These are phyloP conservation scores for Grifola frondosa DNA, from an alignment of 1,284 basidiomycete genomes.

Conservation along the genomic window DNA sequence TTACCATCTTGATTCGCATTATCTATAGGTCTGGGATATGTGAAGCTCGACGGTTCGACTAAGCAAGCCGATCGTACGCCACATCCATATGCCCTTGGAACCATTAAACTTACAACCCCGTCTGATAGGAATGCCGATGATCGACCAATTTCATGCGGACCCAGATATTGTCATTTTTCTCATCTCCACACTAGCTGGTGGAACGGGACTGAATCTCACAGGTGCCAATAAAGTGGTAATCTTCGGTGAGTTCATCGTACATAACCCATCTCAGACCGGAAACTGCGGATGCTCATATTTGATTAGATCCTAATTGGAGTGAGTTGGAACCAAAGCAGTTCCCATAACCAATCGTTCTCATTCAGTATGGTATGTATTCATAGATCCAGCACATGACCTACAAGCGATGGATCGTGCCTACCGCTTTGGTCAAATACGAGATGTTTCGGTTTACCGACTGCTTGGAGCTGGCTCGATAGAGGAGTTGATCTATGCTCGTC, in stretches of 20 bases:
- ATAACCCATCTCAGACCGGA: neutral
- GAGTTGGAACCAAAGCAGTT: slow-evolving; percentile 34
- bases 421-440: slow-evolving; percentile 83
- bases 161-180: slow-evolving; percentile 73
- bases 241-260: slow-evolving; percentile 54
- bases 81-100: neutral
- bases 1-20: neutral
- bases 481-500: slow-evolving; percentile 81
- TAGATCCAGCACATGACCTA: slow-evolving; percentile 83
- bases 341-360: too few relatives aligned
- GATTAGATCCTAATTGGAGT: slow-evolving; percentile 86
- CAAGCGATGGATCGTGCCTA: slow-evolving; percentile 91
- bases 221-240: slow-evolving; percentile 85
- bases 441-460: slow-evolving; percentile 83
- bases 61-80: slow-evolving; percentile 62
- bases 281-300: neutral
- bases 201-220: slow-evolving; percentile 74
- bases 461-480: slow-evolving; percentile 86
- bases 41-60: slow-evolving; percentile 73
- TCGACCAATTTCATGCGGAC: slow-evolving; percentile 81
- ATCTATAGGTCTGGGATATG: slow-evolving; percentile 55
- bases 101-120: neutral
- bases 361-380: slow-evolving; percentile 1
- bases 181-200: slow-evolving; percentile 77
- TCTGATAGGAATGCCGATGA: slow-evolving; percentile 70